These are phyloP conservation scores for Leccinum fallax DNA, from an alignment of 1,284 basidiomycete genomes.

Conservation along the genomic window DNA sequence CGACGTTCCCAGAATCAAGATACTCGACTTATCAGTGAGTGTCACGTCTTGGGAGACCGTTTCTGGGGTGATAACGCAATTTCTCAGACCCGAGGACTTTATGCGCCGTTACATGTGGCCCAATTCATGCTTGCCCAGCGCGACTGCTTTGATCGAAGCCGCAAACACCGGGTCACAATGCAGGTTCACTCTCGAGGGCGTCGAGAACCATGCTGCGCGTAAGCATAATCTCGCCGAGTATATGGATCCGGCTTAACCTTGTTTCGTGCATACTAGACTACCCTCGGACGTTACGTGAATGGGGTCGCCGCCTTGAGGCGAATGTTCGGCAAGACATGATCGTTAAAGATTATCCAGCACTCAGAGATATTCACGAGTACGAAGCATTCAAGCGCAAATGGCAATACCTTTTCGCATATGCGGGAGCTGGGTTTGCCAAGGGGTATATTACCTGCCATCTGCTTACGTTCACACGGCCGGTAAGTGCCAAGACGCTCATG, in stretches of 20 bases:
- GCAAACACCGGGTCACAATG: slow-evolving; percentile 67
- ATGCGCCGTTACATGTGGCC: slow-evolving; percentile 94
- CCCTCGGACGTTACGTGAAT: slow-evolving; percentile 87
- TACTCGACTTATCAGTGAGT: slow-evolving; percentile 69
- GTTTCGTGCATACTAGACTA: slow-evolving; percentile 56
- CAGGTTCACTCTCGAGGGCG: slow-evolving; percentile 80
- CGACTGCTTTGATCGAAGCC: slow-evolving; percentile 70
- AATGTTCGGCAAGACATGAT: slow-evolving; percentile 62
- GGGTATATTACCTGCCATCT: slow-evolving; percentile 80
- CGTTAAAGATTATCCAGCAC: slow-evolving; percentile 55
- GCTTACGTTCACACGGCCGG: slow-evolving; percentile 64
- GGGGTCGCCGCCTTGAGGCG: slow-evolving; percentile 73
- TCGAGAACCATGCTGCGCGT: slow-evolving; percentile 86
- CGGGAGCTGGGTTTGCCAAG: slow-evolving; percentile 71
- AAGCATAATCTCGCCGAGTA: slow-evolving; percentile 28
- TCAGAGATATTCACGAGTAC: slow-evolving; percentile 55
- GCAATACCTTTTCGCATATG: slow-evolving; percentile 79
- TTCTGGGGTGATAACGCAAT: slow-evolving; percentile 7
- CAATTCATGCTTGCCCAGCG: slow-evolving; percentile 84
- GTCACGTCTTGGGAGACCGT: slow-evolving; percentile 4
- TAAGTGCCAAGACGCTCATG: slow-evolving; percentile 33
- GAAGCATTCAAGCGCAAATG: slow-evolving; percentile 73
- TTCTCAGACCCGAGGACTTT: slow-evolving; percentile 77
- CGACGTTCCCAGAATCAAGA: slow-evolving; percentile 83
- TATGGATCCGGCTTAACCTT: slow-evolving; percentile 9